These are phyloP conservation scores for Aegle marmelos DNA, from an alignment of 345 rosid species.

Conservation along the genomic window DNA sequence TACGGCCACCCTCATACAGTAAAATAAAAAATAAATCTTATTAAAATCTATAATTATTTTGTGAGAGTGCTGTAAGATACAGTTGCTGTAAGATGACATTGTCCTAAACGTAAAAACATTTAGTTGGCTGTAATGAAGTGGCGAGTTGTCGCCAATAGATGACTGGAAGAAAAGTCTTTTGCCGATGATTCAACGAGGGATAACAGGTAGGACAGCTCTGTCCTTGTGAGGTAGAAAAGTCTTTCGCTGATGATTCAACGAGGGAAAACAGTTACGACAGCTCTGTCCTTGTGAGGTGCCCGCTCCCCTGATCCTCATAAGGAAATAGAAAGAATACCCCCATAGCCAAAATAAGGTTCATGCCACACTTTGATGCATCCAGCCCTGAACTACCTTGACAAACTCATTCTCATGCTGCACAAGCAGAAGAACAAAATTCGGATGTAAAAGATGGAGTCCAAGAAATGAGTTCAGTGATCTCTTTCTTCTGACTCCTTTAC, in stretches of 20 bases:
- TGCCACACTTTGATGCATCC: not conserved
- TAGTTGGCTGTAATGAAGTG: not conserved
- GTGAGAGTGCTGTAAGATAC: too few species aligned
- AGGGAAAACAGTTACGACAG: not conserved
- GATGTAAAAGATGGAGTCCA: not conserved
- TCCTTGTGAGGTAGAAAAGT: not conserved
- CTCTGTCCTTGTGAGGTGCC: not conserved
- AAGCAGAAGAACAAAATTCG: too few species aligned
- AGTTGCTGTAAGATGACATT: too few species aligned
- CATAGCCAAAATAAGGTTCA: not conserved
- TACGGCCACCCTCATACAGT: too few species aligned
- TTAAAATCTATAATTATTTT: too few species aligned
- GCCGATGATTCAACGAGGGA: not conserved
- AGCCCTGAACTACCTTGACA: too few species aligned
- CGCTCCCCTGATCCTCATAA: not conserved
- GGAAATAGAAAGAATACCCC: not conserved
- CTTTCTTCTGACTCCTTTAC: not conserved
- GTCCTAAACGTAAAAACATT: too few species aligned
- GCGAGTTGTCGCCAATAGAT: not conserved
- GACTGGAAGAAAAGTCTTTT: not conserved
- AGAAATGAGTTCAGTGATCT: not conserved
- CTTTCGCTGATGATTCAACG: not conserved
- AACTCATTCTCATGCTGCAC: too few species aligned
- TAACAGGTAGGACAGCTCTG: too few species aligned
- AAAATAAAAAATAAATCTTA: too few species aligned